Conservation (phyloP, 768 basidiomycete species). For the Tylopilus subfusipes region DNA sequence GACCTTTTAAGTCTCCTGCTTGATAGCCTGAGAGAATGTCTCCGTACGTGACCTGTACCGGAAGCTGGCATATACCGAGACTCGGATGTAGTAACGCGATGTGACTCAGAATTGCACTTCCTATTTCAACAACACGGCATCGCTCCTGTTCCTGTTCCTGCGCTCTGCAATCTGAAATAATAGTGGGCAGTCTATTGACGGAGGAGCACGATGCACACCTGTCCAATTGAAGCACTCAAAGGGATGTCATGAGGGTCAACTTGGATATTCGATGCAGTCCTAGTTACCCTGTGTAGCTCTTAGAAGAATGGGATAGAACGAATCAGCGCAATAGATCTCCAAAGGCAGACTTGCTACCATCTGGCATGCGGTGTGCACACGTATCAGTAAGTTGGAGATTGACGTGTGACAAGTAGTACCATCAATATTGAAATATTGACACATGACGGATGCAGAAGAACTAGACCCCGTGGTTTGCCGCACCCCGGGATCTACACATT, state of each 20-base stretch:
- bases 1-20: conserved; percentile 6
- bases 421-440: too few species aligned
- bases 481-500: background rate
- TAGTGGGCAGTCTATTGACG: background rate
- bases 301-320: background rate
- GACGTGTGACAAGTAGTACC: background rate
- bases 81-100: background rate
- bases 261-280: too few species aligned
- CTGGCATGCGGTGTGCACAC: background rate
- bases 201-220: background rate
- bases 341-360: background rate
- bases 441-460: background rate
- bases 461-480: background rate
- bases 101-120: conserved; percentile 3
- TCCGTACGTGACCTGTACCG: background rate
- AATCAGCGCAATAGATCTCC: background rate
- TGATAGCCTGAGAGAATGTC: background rate
- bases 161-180: background rate
- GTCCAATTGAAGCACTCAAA: conserved; percentile 3
- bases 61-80: background rate
- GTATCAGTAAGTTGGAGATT: background rate
- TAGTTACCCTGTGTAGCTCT: background rate
- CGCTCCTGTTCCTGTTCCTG: conserved; percentile 1
- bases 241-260: background rate
- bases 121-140: background rate